Evolutionary conservation across 441 rosid genomes (phyloP).

Genomic region (Populus hybrid): DNA sequence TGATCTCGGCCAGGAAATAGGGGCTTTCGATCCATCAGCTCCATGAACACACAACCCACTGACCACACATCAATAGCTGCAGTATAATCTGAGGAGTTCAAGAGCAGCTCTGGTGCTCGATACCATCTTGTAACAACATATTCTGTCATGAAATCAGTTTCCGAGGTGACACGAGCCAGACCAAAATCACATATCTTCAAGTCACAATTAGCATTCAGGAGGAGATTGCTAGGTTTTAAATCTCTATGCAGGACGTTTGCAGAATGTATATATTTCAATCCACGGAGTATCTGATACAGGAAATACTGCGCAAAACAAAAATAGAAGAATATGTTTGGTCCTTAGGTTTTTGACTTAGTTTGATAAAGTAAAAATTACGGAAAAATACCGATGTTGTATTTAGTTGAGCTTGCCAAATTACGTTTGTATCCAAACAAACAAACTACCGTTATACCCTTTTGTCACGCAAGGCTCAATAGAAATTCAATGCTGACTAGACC

Average conservation of each 20-base stretch:
- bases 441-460: neutral
- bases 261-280: conserved; percentile 84
- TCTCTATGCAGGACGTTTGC: conserved; percentile 91
- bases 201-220: conserved; percentile 60
- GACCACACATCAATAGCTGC: conserved; percentile 92
- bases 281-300: conserved; percentile 84
- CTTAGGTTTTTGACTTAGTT: neutral
- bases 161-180: conserved; percentile 74
- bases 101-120: conserved; percentile 80
- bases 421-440: neutral
- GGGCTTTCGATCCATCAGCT: conserved; percentile 66
- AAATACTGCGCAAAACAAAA: conserved; percentile 52
- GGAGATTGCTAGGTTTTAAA: conserved; percentile 84
- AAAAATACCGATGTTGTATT: no score
- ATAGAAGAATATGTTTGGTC: conserved; percentile 4
- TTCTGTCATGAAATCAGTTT: conserved; percentile 74
- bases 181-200: conserved; percentile 86
- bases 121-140: conserved; percentile 93
- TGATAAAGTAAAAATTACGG: neutral
- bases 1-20: conserved; percentile 83
- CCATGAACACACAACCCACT: conserved; percentile 88
- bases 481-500: neutral
- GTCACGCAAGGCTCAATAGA: neutral
- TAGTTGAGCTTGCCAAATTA: neutral
- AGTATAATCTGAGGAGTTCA: conserved; percentile 72